These are phyloP conservation scores for Candida boidinii DNA, from an alignment of 805 yeast species.

Conservation along the genomic window DNA sequence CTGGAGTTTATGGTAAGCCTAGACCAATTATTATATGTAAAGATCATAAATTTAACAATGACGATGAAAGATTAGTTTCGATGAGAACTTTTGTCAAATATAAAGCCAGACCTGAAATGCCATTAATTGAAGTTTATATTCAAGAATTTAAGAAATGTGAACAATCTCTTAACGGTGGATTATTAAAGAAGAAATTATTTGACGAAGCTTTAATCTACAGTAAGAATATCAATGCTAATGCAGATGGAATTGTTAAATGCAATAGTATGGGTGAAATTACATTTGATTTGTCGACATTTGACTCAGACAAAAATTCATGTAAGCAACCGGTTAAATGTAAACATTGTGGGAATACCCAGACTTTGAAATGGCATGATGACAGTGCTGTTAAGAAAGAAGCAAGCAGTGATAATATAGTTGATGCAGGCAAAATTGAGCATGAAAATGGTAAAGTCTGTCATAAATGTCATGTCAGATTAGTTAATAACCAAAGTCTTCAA, in stretches of 20 bases:
- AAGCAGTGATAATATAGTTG: neutral
- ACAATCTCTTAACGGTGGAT: slow-evolving; percentile 5
- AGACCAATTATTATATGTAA: slow-evolving; percentile 37
- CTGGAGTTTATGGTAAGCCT: slow-evolving; percentile 27
- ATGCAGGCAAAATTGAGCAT: too few species aligned
- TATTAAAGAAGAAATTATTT: slow-evolving; percentile 3
- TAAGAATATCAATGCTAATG: neutral
- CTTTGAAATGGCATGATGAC: slow-evolving; percentile 14
- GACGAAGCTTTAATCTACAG: slow-evolving; percentile 4
- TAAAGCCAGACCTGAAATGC: slow-evolving; percentile 18
- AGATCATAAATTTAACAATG: slow-evolving; percentile 19
- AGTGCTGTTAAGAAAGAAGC: neutral
- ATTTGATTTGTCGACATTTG: too few species aligned
- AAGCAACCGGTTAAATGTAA: too few species aligned
- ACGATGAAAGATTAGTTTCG: slow-evolving; percentile 12
- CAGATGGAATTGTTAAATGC: neutral
- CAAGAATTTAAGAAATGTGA: slow-evolving; percentile 23
- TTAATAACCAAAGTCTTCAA: slow-evolving; percentile 13
- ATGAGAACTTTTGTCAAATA: slow-evolving; percentile 25
- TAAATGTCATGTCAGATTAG: slow-evolving; percentile 17
- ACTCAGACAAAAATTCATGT: too few species aligned
- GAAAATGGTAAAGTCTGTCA: slow-evolving; percentile 12
- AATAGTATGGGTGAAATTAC: neutral
- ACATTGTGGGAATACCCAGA: slow-evolving; percentile 12
- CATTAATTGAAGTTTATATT: slow-evolving; percentile 32